Evolutionary conservation across 306 rosid species (phyloP).

Genomic region (Castanea crenata): DNA sequence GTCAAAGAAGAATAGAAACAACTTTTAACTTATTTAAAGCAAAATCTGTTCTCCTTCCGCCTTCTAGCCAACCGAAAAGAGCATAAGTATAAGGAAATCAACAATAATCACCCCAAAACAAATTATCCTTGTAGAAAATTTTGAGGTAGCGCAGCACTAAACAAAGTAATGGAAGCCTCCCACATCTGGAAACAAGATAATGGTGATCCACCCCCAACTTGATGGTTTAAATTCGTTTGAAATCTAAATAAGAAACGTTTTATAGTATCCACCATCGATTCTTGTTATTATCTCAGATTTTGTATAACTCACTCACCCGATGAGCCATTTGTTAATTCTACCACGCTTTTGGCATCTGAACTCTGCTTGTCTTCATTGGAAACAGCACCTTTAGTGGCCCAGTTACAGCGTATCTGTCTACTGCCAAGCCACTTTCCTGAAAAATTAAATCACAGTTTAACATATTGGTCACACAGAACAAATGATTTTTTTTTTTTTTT

Average conservation of each 20-base stretch:
- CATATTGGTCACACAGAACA: neutral
- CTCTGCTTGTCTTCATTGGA: conserved; percentile 75
- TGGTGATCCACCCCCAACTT: neutral
- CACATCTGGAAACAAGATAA: neutral
- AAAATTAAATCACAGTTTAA: conserved; percentile 8
- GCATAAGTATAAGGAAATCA: neutral
- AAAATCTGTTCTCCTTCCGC: neutral
- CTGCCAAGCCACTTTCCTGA: conserved; percentile 98
- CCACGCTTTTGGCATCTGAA: conserved; percentile 77
- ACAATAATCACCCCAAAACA: neutral
- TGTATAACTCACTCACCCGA: conserved; percentile 56
- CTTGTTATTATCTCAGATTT: conserved; percentile 9
- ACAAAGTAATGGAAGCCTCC: neutral
- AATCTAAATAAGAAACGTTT: no score
- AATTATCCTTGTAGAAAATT: neutral
- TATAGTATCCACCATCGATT: neutral
- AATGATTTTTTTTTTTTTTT: neutral
- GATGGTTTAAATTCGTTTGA: no score
- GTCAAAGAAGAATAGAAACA: neutral
- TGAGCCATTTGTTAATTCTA: conserved; percentile 86
- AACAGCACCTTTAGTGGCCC: conserved; percentile 97
- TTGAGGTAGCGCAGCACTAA: neutral
- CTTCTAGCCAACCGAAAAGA: neutral
- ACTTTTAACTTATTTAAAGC: neutral
- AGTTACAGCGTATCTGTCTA: conserved; percentile 93